Evolutionary conservation across 371 early-diverging fungal species (phyloP).

Genomic region (Syncephalis fuscata): DNA sequence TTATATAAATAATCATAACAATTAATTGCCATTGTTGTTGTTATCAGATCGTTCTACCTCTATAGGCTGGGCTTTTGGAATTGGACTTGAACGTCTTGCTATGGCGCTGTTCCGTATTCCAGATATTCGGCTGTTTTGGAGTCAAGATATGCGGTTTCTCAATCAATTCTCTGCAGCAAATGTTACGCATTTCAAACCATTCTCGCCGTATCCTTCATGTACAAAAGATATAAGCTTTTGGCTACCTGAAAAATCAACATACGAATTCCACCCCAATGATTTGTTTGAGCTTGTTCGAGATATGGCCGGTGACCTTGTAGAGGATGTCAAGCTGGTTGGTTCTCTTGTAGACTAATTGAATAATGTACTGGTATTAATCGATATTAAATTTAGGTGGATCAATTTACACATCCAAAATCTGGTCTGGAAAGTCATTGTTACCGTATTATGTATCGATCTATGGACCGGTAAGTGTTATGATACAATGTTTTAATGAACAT

Average conservation of each 20-base stretch:
- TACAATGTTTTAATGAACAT: slow-evolving; percentile 1
- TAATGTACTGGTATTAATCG: background rate
- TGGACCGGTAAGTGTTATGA: slow-evolving; percentile 42
- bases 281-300: slow-evolving; percentile 86
- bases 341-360: background rate
- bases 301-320: slow-evolving; percentile 82
- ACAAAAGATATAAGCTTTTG: slow-evolving; percentile 93
- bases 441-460: slow-evolving; percentile 83
- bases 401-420: slow-evolving; percentile 75
- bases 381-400: slow-evolving; percentile 46
- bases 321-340: slow-evolving; percentile 66
- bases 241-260: slow-evolving; percentile 13
- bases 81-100: slow-evolving; percentile 92
- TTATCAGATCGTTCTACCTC: slow-evolving; percentile 35
- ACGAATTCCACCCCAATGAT: slow-evolving; percentile 75
- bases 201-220: slow-evolving; percentile 71
- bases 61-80: slow-evolving; percentile 94
- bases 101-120: slow-evolving; percentile 92
- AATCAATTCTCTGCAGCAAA: slow-evolving; percentile 60
- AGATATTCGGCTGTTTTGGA: slow-evolving; percentile 96
- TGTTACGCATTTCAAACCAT: slow-evolving; percentile 53
- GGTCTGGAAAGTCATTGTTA: slow-evolving; percentile 69
- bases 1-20: background rate
- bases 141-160: slow-evolving; percentile 73
- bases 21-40: background rate